Evolutionary conservation across 495 filamentous ascomycete species (phyloP).

Genomic region (Aspergillus olivimuriae): DNA sequence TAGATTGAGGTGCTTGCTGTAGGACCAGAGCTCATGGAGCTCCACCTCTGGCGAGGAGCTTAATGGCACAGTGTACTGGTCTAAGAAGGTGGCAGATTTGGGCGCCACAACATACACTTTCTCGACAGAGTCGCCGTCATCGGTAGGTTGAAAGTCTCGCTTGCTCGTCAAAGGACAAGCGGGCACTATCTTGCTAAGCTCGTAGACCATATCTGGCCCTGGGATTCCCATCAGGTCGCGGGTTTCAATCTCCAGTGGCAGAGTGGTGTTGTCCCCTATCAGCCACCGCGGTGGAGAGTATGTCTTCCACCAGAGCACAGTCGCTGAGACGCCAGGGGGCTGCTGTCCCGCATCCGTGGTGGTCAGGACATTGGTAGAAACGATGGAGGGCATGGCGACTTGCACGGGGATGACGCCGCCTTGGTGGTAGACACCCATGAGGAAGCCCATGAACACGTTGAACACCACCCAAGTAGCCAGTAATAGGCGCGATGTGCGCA

Average conservation of each 20-base stretch:
- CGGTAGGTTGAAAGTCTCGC: not conserved
- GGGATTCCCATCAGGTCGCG: constrained; percentile 77
- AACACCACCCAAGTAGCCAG: constrained; percentile 71
- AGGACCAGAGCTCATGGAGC: constrained; percentile 64
- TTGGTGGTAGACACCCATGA: constrained; percentile 94
- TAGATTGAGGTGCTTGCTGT: constrained; percentile 71
- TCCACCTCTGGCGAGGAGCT: constrained; percentile 13
- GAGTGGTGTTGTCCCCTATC: constrained; percentile 64
- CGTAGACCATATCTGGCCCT: constrained; percentile 51
- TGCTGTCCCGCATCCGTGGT: constrained; percentile 10
- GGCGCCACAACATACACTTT: constrained; percentile 67
- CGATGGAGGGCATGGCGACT: constrained; percentile 39
- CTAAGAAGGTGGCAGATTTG: constrained; percentile 64
- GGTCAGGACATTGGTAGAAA: constrained; percentile 13
- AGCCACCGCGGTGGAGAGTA: constrained; percentile 93
- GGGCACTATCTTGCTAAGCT: constrained; percentile 48
- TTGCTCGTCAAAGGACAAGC: constrained; percentile 36
- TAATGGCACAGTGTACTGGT: constrained; percentile 46
- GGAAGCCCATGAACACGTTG: constrained; percentile 66
- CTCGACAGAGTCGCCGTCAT: constrained; percentile 29
- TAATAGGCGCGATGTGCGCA: constrained; percentile 61
- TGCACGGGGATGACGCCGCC: constrained; percentile 86
- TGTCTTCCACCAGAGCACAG: constrained; percentile 93
- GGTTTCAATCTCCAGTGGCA: constrained; percentile 51
- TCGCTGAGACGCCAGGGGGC: constrained; percentile 50